phyloP scores from a whole-genome alignment of 179 eudicot species.

The Beta macrorhiza region DNA sequence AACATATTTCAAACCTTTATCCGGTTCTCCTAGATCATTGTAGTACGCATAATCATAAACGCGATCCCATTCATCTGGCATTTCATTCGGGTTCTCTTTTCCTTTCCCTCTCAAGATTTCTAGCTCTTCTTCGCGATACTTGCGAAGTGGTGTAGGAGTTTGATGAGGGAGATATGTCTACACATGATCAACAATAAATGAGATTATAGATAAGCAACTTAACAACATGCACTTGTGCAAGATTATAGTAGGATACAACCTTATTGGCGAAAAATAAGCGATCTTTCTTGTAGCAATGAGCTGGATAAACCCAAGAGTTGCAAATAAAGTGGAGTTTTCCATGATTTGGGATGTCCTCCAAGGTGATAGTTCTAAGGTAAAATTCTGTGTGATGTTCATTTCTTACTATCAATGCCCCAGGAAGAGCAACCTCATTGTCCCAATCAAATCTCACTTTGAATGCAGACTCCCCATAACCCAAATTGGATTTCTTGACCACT shows the following conservation, averaged over 20 bases:
- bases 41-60: constrained; percentile 84
- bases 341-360: constrained; percentile 42
- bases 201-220: background rate
- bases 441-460: constrained; percentile 47
- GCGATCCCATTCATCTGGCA: constrained; percentile 82
- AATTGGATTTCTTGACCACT: constrained; percentile 10
- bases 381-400: constrained; percentile 49
- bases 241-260: constrained; percentile 31
- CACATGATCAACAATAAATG: background rate
- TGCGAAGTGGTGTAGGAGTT: constrained; percentile 54
- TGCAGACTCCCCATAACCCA: too few species aligned
- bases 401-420: constrained; percentile 52
- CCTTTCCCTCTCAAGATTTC: constrained; percentile 63
- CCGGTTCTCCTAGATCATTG: constrained; percentile 80
- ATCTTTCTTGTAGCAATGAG: constrained; percentile 33
- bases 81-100: constrained; percentile 48
- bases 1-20: constrained; percentile 50
- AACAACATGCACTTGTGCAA: background rate
- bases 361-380: constrained; percentile 54
- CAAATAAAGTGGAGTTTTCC: constrained; percentile 46
- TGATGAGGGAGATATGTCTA: constrained; percentile 70
- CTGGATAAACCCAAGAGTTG: constrained; percentile 69
- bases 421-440: constrained; percentile 45
- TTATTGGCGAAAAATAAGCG: constrained; percentile 58
- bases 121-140: constrained; percentile 65